Conservation (phyloP, 495 filamentous ascomycete species). For the Penicillium silybi region DNA sequence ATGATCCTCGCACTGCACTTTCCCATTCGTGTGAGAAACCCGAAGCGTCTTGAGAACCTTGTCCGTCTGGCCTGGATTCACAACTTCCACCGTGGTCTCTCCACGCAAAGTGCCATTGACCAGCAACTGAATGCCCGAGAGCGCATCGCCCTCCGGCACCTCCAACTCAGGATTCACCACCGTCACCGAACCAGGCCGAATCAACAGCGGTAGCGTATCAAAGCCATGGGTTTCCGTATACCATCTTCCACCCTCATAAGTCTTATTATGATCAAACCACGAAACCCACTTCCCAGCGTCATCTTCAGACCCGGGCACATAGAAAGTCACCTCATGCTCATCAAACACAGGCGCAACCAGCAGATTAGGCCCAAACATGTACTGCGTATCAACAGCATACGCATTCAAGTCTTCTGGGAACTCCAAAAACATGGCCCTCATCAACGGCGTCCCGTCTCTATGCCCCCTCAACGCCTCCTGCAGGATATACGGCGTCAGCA, state of each 20-base stretch:
- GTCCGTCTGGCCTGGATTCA: constrained; percentile 32
- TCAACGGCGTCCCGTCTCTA: constrained; percentile 46
- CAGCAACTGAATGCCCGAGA: constrained; percentile 36
- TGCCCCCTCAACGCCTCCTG: constrained; percentile 48
- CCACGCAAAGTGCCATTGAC: constrained; percentile 30
- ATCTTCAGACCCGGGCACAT: constrained; percentile 45
- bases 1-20: constrained; percentile 8
- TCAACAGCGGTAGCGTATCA: constrained; percentile 37
- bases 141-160: constrained; percentile 31
- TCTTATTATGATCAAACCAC: constrained; percentile 41
- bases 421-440: constrained; percentile 61
- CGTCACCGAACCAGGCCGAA: constrained; percentile 37
- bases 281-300: constrained; percentile 50
- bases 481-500: constrained; percentile 60
- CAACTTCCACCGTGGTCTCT: constrained; percentile 29
- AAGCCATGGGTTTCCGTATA: constrained; percentile 44
- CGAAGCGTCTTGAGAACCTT: constrained; percentile 27
- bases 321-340: constrained; percentile 58
- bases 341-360: constrained; percentile 60
- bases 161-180: constrained; percentile 31
- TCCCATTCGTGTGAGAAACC: constrained; percentile 11
- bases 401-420: constrained; percentile 60
- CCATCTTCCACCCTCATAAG: constrained; percentile 37
- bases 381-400: constrained; percentile 63
- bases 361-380: constrained; percentile 58